Evolutionary conservation across 225 moss, liverwort and hornwort genomes (phyloP).

Genomic region (Thuidium tamariscinum): DNA sequence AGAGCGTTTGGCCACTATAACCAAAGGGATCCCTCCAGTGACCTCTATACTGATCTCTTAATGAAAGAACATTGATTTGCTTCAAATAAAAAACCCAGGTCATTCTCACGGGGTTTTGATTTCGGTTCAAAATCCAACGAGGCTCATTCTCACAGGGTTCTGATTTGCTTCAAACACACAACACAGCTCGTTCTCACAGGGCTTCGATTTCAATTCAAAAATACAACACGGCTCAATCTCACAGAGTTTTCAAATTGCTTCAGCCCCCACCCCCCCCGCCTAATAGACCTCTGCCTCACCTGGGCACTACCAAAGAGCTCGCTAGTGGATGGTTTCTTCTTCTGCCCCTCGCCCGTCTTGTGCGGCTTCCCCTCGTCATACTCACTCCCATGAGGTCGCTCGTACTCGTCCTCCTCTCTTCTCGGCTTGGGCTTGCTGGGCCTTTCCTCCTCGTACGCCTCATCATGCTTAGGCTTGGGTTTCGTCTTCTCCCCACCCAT

Average conservation of each 20-base stretch:
- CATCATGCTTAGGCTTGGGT: neutral
- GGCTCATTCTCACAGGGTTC: neutral
- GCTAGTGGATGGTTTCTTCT: constrained; percentile 21
- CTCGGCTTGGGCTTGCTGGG: constrained; percentile 3
- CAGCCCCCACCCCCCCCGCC: neutral
- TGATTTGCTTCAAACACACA: neutral
- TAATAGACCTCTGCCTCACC: neutral
- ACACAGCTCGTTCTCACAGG: neutral
- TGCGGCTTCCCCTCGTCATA: neutral
- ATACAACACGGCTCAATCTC: neutral
- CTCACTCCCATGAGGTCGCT: neutral
- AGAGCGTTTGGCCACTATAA: neutral
- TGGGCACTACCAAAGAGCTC: constrained; percentile 41
- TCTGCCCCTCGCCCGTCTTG: neutral
- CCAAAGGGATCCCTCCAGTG: neutral
- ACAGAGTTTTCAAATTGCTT: neutral
- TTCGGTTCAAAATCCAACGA: neutral
- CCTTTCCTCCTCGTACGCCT: neutral
- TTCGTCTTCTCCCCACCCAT: constrained; percentile 5
- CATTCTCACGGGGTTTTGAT: neutral
- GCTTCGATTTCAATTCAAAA: neutral
- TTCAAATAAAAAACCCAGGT: neutral
- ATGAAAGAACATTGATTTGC: neutral
- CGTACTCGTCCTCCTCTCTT: constrained; percentile 11
- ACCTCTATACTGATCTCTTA: neutral